These are phyloP conservation scores for Lentinus brumalis DNA, from an alignment of 768 basidiomycete genomes.

Conservation along the genomic window DNA sequence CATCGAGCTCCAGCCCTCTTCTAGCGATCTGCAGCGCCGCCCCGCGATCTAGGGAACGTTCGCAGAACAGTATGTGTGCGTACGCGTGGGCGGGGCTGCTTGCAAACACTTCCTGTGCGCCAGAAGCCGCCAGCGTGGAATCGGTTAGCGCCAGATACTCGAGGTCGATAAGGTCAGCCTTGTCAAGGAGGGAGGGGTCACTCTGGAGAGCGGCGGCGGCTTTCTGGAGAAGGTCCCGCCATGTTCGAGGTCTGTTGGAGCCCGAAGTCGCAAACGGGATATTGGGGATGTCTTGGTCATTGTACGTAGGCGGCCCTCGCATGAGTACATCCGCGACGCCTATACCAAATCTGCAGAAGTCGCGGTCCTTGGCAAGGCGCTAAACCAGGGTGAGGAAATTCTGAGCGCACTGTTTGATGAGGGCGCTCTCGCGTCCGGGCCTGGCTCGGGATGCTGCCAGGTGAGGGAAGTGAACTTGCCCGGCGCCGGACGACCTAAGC, in stretches of 20 bases:
- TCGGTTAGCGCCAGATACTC: not conserved
- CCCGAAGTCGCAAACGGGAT: not conserved
- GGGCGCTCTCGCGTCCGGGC: not conserved
- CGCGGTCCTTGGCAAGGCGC: not conserved
- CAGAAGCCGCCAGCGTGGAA: too few relatives aligned
- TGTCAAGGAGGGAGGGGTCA: not conserved
- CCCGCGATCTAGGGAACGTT: too few relatives aligned
- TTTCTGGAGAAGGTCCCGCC: not conserved
- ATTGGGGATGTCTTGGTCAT: not conserved
- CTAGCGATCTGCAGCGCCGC: too few relatives aligned
- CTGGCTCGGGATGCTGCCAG: not conserved
- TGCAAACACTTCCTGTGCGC: too few relatives aligned
- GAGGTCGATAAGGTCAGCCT: not conserved
- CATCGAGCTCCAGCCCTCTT: too few relatives aligned
- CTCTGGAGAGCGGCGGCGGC: not conserved
- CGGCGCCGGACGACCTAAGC: too few relatives aligned
- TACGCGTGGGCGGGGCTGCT: too few relatives aligned
- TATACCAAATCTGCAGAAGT: not conserved
- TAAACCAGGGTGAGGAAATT: not conserved
- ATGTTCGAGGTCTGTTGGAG: not conserved
- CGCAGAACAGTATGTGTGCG: too few relatives aligned
- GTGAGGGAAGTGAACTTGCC: too few relatives aligned
- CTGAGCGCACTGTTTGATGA: not conserved
- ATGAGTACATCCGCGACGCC: not conserved
- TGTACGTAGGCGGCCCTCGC: not conserved